Conservation (phyloP, 1,139 yeast genomes). For the Torulaspora globosa region DNA sequence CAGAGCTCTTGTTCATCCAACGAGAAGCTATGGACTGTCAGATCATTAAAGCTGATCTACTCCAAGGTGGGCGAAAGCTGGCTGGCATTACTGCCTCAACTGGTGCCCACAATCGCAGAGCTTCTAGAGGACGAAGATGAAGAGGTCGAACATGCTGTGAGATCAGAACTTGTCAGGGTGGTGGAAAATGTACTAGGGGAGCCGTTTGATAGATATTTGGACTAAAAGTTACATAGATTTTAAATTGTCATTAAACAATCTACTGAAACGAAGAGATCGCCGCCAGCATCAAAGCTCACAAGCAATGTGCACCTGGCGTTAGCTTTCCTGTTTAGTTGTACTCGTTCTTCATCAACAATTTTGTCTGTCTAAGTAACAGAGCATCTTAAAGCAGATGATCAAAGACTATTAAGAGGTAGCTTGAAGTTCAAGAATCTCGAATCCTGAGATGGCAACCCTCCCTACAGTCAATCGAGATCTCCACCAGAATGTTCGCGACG, state of each 20-base stretch:
- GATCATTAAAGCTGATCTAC: slow-evolving; percentile 74
- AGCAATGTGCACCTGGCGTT: too few species aligned
- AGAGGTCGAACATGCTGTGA: slow-evolving; percentile 83
- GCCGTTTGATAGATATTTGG: slow-evolving; percentile 84
- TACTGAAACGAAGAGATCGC: neutral
- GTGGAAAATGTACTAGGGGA: slow-evolving; percentile 92
- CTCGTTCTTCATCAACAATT: neutral
- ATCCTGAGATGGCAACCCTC: slow-evolving; percentile 4
- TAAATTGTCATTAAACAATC: neutral
- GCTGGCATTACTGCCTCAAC: slow-evolving; percentile 85
- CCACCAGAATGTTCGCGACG: slow-evolving; percentile 8
- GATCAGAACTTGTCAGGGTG: slow-evolving; percentile 87
- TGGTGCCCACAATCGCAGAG: slow-evolving; percentile 94
- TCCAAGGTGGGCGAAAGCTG: slow-evolving; percentile 93
- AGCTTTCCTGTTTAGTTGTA: neutral
- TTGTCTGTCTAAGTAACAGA: neutral
- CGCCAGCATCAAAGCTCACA: too few species aligned
- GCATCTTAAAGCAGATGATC: neutral
- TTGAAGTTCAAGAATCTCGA: neutral
- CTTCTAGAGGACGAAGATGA: slow-evolving; percentile 94
- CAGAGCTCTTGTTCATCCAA: slow-evolving; percentile 46
- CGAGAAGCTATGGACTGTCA: slow-evolving; percentile 80
- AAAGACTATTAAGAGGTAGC: neutral
- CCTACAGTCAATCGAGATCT: slow-evolving; percentile 11
- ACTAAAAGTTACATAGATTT: slow-evolving; percentile 38